Percentiles rank a stretch among this genome's conserved stretches.
Conservation (phyloP, 192 early-diverging fungal genomes). For the Mortierella claussenii region DNA sequence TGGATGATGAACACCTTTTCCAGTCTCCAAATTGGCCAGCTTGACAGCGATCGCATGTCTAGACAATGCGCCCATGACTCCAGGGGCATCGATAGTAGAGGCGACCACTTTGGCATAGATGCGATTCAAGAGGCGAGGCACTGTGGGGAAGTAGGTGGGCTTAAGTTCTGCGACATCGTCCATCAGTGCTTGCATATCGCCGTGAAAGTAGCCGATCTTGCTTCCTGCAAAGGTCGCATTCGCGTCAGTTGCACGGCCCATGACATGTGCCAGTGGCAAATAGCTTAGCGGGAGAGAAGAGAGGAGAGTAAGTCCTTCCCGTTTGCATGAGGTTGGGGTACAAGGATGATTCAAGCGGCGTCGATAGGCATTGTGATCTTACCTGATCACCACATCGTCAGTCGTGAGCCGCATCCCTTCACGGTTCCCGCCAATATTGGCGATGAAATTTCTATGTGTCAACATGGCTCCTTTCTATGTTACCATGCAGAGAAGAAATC, state of each 20-base stretch:
- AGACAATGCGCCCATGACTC: slow-evolving; percentile 55
- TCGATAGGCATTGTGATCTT: too few relatives aligned
- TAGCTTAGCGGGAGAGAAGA: too few relatives aligned
- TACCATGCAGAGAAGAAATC: too few relatives aligned
- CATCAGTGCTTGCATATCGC: slow-evolving; percentile 71
- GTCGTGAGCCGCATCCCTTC: slow-evolving; percentile 1
- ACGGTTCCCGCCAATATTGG: slow-evolving; percentile 37
- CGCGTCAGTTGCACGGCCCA: slow-evolving; percentile 30
- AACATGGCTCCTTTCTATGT: slow-evolving; percentile 72
- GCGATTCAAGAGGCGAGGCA: slow-evolving; percentile 90
- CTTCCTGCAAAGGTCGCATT: slow-evolving; percentile 6
- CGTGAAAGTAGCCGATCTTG: slow-evolving; percentile 52
- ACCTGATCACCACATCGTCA: slow-evolving; percentile 25
- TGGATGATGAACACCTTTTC: slow-evolving; percentile 68
- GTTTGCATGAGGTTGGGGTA: too few relatives aligned
- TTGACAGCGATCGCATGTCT: slow-evolving; percentile 69
- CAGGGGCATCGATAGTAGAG: slow-evolving; percentile 66
- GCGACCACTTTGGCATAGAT: slow-evolving; percentile 71
- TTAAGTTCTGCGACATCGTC: slow-evolving; percentile 83
- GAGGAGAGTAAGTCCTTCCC: too few relatives aligned
- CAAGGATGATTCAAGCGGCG: too few relatives aligned
- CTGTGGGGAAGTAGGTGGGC: slow-evolving; percentile 85
- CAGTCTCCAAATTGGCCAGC: slow-evolving; percentile 60
- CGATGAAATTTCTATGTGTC: slow-evolving; percentile 83
- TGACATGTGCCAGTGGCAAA: slow-evolving; percentile 80